phyloP scores from a whole-genome alignment of 352 stramenopile species.

The Globisporangium rhizosaccharum region DNA sequence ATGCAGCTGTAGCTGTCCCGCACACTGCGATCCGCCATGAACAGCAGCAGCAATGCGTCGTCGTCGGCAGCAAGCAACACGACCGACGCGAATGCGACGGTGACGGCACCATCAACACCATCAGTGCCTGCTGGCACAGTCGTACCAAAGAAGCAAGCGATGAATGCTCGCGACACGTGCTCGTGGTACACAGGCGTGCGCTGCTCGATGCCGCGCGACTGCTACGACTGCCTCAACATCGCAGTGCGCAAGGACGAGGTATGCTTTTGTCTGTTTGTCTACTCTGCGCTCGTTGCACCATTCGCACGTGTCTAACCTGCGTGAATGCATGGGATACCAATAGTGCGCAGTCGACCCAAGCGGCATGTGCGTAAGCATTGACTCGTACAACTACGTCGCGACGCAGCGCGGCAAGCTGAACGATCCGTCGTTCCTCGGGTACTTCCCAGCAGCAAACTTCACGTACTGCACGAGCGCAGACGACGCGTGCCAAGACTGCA shows the following conservation, averaged over 20 bases:
- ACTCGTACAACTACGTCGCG: constrained; percentile 1
- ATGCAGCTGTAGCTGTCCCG: too few relatives aligned
- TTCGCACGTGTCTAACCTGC: background rate
- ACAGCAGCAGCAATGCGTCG: background rate
- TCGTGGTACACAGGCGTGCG: constrained; percentile 9
- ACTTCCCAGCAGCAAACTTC: constrained; percentile 13
- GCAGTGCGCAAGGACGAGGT: constrained; percentile 6
- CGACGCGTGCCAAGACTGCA: constrained; percentile 9
- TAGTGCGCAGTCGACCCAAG: constrained; percentile 13
- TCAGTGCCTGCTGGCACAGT: background rate
- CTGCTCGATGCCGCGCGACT: constrained; percentile 14
- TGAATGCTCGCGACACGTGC: constrained; percentile 10
- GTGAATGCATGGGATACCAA: background rate
- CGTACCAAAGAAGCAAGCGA: constrained; percentile 6
- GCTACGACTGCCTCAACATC: constrained; percentile 17
- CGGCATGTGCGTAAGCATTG: constrained; percentile 12
- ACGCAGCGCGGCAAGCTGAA: background rate
- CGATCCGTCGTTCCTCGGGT: constrained; percentile 9
- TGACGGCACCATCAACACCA: background rate
- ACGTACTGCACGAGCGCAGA: constrained; percentile 15
- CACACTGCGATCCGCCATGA: background rate
- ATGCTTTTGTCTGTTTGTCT: background rate
- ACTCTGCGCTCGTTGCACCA: background rate
- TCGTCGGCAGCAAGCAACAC: background rate
- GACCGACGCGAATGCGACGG: background rate